Percentiles rank a stretch among this genome's conserved stretches.
Conservation (phyloP, 1,284 basidiomycete genomes). For the Ganoderma resinaceum region DNA sequence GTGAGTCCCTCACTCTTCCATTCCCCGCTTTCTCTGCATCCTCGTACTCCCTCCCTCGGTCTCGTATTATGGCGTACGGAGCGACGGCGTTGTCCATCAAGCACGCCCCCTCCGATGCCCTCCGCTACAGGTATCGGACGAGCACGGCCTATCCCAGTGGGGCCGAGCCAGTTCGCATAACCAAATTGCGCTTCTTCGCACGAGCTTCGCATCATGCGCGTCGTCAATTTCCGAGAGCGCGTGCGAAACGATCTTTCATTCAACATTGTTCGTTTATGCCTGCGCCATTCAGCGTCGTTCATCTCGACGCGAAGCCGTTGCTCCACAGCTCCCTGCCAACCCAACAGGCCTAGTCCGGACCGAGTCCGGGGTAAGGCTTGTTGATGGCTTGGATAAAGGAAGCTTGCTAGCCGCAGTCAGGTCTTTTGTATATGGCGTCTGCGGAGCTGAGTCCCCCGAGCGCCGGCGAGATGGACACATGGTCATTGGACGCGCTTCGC, state of each 20-base stretch:
- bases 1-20: no score
- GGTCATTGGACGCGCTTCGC: not conserved
- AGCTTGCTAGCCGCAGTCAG: not conserved
- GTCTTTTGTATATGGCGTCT: not conserved
- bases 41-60: no score
- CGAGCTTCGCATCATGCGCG: not conserved
- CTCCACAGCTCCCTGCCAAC: not conserved
- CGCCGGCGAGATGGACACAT: not conserved
- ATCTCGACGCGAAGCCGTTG: not conserved
- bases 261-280: not conserved
- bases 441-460: not conserved
- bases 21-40: no score
- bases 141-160: not conserved
- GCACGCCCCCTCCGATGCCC: no score
- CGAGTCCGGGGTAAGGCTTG: not conserved
- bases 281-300: not conserved
- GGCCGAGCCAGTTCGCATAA: not conserved
- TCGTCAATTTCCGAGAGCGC: not conserved
- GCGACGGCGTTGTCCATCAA: no score
- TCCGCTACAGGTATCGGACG: not conserved
- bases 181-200: not conserved
- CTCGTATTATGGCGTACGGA: no score
- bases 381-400: not conserved
- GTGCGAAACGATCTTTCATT: not conserved
- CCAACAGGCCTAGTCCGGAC: not conserved